A percentile compares a stretch with the other conserved stretches of the same genome.
phyloP scores from a whole-genome alignment of 2,329 filamentous ascomycete genomes.

The Alternaria panax region DNA sequence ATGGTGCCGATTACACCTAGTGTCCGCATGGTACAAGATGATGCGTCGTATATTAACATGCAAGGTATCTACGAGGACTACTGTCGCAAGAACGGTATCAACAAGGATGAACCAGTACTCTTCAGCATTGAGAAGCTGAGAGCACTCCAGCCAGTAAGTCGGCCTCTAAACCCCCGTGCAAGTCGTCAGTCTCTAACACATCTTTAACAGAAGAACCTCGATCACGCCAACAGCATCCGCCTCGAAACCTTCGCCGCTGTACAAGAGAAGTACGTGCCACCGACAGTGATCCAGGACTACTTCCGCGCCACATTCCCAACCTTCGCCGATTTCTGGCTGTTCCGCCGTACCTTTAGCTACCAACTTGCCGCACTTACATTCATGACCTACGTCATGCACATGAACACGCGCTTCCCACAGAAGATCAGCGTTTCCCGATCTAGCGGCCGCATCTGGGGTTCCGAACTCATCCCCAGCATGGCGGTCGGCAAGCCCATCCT shows the following conservation, averaged over 20 bases:
- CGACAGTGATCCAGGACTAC: conserved; percentile 82
- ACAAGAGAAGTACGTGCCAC: conserved; percentile 90
- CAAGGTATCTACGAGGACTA: conserved; percentile 97
- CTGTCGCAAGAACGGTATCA: conserved; percentile 83
- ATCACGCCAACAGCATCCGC: conserved; percentile 75
- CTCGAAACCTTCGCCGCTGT: conserved; percentile 95
- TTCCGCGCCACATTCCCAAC: conserved; percentile 88
- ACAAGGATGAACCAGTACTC: conserved; percentile 93
- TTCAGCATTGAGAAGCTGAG: conserved; percentile 96
- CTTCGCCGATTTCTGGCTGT: conserved; percentile 96
- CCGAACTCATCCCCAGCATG: conserved; percentile 91
- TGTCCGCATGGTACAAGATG: conserved; percentile 94
- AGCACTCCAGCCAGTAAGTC: conserved; percentile 60
- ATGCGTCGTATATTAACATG: conserved; percentile 90
- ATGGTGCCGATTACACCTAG: conserved; percentile 96
- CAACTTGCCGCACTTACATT: conserved; percentile 94
- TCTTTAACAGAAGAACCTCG: conserved; percentile 66
- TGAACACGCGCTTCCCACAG: conserved; percentile 93
- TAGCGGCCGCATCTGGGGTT: conserved; percentile 91
- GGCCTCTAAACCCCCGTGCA: background rate
- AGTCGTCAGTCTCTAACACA: conserved; percentile 6
- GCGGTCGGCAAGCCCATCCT: conserved; percentile 84
- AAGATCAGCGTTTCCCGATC: conserved; percentile 91
- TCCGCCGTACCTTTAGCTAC: conserved; percentile 96
- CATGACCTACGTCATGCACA: conserved; percentile 98